Base-by-base conservation (phyloP, 495 filamentous ascomycete genomes). In the Daldinia concentrica region DNA sequence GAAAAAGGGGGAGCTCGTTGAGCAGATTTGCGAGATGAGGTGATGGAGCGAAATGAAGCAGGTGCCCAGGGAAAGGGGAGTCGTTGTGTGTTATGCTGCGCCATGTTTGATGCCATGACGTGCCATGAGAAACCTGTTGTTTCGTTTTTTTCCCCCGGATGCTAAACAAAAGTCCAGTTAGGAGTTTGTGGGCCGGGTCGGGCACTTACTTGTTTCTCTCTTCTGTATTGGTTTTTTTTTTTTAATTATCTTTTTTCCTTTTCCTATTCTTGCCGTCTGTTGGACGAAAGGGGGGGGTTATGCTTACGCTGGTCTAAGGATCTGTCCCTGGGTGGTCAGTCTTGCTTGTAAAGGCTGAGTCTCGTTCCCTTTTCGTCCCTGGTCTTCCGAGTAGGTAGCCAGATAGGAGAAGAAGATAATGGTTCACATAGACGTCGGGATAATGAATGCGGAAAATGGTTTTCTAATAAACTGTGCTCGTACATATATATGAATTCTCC, bases 141-240 rank as follows among this genome's bases (percentile, higher is more conserved):
- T 41, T 22, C 22, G 15, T 58, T n/a, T 27, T 43, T 61, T 57
- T 71, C 39, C 62, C 57, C 39, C 69, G 55, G 59, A 64, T 59
- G 58, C 63, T 54, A 48, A 57, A 70, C 29, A 72, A 72, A 72
- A 66, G 64, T 64, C 59, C 58, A 39, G 64, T 72, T 61, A 43
- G 69, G 69, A 72, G 69, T 72, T 72, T 43, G 69, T 55, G 69
- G 69, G 55, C 39, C 61, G 64, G 64, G 54, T 56, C 32, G 26
- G 64, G 69, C 45, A 55, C 29, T 51, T 62, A 30, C 48, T 30
- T 29, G 24, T 55, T 29, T 52, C 48, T 62, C 26, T 54, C 19
- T 39, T 71, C 27, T 64, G 41, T 24, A 22, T 48, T 48, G 17
- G 15, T 45, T 37, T 37, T 30, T 63, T 39, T 62, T 50, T 37